phyloP scores from a whole-genome alignment of 164 flowering plant species.

The Stephania cephalantha region DNA sequence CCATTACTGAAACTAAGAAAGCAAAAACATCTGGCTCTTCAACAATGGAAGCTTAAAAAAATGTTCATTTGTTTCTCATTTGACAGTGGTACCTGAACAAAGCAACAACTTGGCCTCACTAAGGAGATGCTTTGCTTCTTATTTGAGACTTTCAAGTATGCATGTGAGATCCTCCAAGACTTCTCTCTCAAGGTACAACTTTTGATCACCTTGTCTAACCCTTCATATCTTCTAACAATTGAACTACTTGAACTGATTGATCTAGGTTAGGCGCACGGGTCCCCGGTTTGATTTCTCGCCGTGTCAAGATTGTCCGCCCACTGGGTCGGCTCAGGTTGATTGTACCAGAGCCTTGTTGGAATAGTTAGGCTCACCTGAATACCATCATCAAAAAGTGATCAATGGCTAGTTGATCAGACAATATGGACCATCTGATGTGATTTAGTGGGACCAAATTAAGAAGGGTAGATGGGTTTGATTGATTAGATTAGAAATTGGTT shows the following conservation, averaged over 20 bases:
- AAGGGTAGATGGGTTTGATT: too few relatives aligned
- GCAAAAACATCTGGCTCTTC: not conserved
- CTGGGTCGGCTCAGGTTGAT: too few relatives aligned
- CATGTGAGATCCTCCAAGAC: not conserved
- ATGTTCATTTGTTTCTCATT: not conserved
- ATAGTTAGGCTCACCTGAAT: too few relatives aligned
- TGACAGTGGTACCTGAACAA: constrained; percentile 4
- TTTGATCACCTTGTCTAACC: constrained; percentile 1
- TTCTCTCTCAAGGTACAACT: constrained; percentile 11
- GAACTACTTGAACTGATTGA: not conserved
- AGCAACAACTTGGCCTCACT: not conserved
- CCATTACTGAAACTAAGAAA: constrained; percentile 26
- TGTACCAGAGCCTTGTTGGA: too few relatives aligned
- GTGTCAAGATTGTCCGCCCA: too few relatives aligned
- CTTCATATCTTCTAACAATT: not conserved
- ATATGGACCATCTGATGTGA: not conserved
- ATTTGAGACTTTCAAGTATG: not conserved
- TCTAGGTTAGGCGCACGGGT: too few relatives aligned
- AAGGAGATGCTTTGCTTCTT: constrained; percentile 5
- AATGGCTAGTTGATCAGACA: not conserved
- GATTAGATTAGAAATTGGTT: not conserved
- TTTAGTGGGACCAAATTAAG: not conserved
- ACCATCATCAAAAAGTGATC: not conserved
- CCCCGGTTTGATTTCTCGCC: too few relatives aligned
- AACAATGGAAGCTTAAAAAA: constrained; percentile 4